phyloP scores from a whole-genome alignment of 306 rosid genomes.

The Quercus alba region DNA sequence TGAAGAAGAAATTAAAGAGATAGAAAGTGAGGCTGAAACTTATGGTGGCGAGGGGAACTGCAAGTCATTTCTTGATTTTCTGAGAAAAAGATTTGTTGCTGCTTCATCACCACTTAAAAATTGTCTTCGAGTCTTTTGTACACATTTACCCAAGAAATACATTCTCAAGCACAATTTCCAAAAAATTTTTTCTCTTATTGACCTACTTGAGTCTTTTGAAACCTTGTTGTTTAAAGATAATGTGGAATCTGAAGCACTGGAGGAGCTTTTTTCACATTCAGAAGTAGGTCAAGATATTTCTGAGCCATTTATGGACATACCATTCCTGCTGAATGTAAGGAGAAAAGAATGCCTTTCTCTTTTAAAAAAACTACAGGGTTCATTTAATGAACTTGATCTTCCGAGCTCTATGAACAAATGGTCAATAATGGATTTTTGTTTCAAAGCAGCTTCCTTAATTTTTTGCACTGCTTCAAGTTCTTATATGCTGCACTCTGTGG shows the following conservation, averaged over 20 bases:
- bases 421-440: constrained; percentile 43
- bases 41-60: constrained; percentile 10
- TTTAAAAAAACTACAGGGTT: constrained; percentile 31
- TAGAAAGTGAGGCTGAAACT: constrained; percentile 7
- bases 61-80: constrained; percentile 54
- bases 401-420: constrained; percentile 28
- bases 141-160: constrained; percentile 49
- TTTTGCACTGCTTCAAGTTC: constrained; percentile 76
- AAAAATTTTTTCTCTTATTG: constrained; percentile 26
- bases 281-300: constrained; percentile 9
- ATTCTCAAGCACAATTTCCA: constrained; percentile 28
- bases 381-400: constrained; percentile 39
- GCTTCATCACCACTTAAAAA: constrained; percentile 26
- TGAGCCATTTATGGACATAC: not conserved
- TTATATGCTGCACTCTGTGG: constrained; percentile 38
- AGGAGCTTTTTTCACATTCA: constrained; percentile 36
- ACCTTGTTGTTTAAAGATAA: constrained; percentile 28
- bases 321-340: constrained; percentile 14
- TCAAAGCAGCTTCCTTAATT: constrained; percentile 52
- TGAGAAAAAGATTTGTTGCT: constrained; percentile 38
- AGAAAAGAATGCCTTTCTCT: constrained; percentile 45
- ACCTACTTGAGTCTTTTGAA: constrained; percentile 37
- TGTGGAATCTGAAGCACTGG: constrained; percentile 32
- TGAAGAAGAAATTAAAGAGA: not conserved
- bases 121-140: constrained; percentile 39